Evolutionary conservation across 352 stramenopile species (phyloP).

Genomic region (Plasmopara viticola): DNA sequence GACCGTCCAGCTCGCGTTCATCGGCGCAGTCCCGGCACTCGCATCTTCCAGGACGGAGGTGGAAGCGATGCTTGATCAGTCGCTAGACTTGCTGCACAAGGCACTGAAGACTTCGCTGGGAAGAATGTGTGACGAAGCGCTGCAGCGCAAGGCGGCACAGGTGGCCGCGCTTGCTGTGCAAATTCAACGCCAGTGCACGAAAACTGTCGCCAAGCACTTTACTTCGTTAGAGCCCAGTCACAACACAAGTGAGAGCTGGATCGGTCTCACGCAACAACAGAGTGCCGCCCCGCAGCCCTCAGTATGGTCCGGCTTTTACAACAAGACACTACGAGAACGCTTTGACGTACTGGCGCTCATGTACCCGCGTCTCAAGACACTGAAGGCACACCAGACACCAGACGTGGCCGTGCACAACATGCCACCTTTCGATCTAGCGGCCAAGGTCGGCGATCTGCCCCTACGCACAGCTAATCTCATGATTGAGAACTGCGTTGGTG

Average conservation of each 20-base stretch:
- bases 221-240: conserved; percentile 38
- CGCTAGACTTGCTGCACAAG: conserved; percentile 21
- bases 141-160: conserved; percentile 14
- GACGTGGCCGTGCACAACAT: conserved; percentile 11
- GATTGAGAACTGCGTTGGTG: conserved; percentile 88
- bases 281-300: conserved; percentile 44
- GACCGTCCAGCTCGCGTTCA: conserved; percentile 22
- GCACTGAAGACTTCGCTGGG: conserved; percentile 24
- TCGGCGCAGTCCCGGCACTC: conserved; percentile 15
- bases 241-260: conserved; percentile 31
- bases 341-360: conserved; percentile 82
- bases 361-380: conserved; percentile 57
- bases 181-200: conserved; percentile 21
- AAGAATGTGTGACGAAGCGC: conserved; percentile 6
- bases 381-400: conserved; percentile 25
- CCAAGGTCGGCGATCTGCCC: conserved; percentile 63
- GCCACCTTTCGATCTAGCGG: conserved; percentile 21
- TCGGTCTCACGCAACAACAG: conserved; percentile 3
- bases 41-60: conserved; percentile 7
- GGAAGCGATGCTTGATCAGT: conserved; percentile 26
- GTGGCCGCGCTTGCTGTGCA: conserved; percentile 17
- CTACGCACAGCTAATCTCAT: conserved; percentile 80
- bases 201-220: conserved; percentile 32
- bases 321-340: conserved; percentile 81
- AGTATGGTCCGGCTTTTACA: conserved; percentile 86